phyloP scores from a whole-genome alignment of 139 green algal species.

The Coelastrella sp. region DNA sequence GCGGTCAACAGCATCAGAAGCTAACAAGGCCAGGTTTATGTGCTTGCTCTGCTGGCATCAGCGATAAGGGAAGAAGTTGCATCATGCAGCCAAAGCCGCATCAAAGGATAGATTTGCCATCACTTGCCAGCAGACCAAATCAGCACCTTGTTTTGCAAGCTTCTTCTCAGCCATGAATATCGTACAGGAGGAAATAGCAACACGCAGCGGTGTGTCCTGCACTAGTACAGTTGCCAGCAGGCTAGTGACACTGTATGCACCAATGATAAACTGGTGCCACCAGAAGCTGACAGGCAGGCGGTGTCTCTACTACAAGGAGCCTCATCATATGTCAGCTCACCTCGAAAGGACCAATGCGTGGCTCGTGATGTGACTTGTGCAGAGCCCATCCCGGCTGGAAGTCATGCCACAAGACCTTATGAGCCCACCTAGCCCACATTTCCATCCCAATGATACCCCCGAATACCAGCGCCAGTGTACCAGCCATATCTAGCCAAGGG shows the following conservation, averaged over 20 bases:
- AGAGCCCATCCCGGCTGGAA: constrained; percentile 83
- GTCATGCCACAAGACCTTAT: constrained; percentile 97
- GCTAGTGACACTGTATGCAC: no score
- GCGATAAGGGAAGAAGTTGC: constrained; percentile 14
- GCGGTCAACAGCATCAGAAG: no score
- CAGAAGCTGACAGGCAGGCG: no score
- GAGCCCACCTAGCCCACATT: constrained; percentile 93
- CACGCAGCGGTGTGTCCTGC: no score
- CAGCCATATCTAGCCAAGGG: constrained; percentile 74
- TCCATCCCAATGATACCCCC: constrained; percentile 87
- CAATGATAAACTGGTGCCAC: no score
- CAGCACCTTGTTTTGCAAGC: no score
- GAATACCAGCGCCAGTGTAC: constrained; percentile 80
- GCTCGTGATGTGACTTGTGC: constrained; percentile 95
- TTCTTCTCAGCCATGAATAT: no score
- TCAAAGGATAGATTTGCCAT: constrained; percentile 21
- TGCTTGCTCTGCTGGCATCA: not conserved
- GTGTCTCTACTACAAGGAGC: no score
- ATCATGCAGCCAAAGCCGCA: not conserved
- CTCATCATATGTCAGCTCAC: constrained; percentile 19
- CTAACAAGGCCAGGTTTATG: no score
- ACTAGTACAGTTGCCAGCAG: no score
- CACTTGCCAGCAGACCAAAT: not conserved
- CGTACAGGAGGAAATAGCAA: no score
- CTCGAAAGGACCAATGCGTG: constrained; percentile 94